Evolutionary conservation across 352 stramenopile genomes (phyloP), one percentile per base, ranked within the genome.

Genomic region (Sclerospora graminicola): DNA sequence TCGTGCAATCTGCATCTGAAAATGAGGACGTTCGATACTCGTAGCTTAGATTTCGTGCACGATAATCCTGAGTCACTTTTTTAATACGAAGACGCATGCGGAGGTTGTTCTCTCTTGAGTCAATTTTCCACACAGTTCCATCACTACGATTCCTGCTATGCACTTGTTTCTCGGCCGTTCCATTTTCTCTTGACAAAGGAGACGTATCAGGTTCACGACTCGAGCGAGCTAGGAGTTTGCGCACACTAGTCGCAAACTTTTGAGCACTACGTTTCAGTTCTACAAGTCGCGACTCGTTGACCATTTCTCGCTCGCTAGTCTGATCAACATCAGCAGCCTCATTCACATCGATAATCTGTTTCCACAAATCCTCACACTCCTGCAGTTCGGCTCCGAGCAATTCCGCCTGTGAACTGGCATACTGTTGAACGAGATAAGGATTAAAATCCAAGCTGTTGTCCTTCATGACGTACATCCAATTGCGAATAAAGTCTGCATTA

Each of bases 211-310:
- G 8, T 27, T 58, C 47, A 14, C 47, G 24, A 14, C 45, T 61
- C 31, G 60, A 70, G 34, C 60, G 56, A 23, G 42, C 36, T 21
- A 87, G 72, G 4, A 89, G 51, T 39, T 86, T 85, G 51, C 85
- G 78, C 19, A 85, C 74, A 39, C 78, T 89, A 41, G 74, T 74
- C 1, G 74, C 74, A 62, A 86, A 87, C 29, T 76, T 80, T 49
- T 87, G 74, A 9, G 71, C 66, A n/a, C 72, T 65, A 38, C 80
- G 65, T 46, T 89, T 89, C 20, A 87, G 37, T 20, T 67, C 55
- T n/a, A 67, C 58, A 32, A 81, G 44, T 2, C 72, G 66, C 9
- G 48, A 63, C 10, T 84, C 67, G 10, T 69, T 51, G 37, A 56
- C 58, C 11, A 41, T 37, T 4, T 76, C 54, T 16, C 49, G 52